Conservation (phyloP, 163 green algal genomes). For the Trebouxia gelatinosa region DNA sequence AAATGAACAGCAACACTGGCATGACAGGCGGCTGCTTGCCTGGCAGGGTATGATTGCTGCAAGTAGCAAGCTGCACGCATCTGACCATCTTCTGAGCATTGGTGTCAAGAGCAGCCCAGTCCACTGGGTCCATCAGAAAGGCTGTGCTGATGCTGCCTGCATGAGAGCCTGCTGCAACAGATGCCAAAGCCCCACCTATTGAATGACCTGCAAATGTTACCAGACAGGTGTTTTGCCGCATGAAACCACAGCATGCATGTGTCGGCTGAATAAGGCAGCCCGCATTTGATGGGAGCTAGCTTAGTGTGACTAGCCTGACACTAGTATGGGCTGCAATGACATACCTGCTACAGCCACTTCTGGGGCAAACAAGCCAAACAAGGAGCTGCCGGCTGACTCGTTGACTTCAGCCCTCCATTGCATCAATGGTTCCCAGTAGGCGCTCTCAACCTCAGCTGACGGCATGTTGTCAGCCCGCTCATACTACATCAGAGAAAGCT, state of each 20-base stretch:
- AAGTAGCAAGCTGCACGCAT: not conserved
- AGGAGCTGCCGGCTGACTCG: not conserved
- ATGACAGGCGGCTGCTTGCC: too few species aligned
- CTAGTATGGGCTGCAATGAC: too few species aligned
- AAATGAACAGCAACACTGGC: too few species aligned
- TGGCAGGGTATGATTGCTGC: too few species aligned
- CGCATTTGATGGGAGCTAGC: too few species aligned
- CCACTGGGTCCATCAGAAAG: slow-evolving; percentile 24
- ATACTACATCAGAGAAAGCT: too few species aligned
- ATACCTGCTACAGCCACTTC: not conserved
- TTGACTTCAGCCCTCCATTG: not conserved
- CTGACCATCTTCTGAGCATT: not conserved
- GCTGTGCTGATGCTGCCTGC: not conserved
- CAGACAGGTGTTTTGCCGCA: too few species aligned
- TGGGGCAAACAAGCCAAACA: not conserved
- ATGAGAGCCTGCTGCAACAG: slow-evolving; percentile 11
- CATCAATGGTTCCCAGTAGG: slow-evolving; percentile 19
- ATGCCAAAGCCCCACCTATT: slow-evolving; percentile 3
- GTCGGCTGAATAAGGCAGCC: too few species aligned
- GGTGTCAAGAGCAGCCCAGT: not conserved
- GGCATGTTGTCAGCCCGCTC: slow-evolving; percentile 2
- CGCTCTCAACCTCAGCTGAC: slow-evolving; percentile 13
- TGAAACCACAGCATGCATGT: too few species aligned
- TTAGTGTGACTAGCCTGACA: too few species aligned
- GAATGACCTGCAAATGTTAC: slow-evolving; percentile 17